Evolutionary conservation across 2,329 filamentous ascomycete species (phyloP), one percentile per base, ranked within the genome.

Genomic region (Alternaria rosae): DNA sequence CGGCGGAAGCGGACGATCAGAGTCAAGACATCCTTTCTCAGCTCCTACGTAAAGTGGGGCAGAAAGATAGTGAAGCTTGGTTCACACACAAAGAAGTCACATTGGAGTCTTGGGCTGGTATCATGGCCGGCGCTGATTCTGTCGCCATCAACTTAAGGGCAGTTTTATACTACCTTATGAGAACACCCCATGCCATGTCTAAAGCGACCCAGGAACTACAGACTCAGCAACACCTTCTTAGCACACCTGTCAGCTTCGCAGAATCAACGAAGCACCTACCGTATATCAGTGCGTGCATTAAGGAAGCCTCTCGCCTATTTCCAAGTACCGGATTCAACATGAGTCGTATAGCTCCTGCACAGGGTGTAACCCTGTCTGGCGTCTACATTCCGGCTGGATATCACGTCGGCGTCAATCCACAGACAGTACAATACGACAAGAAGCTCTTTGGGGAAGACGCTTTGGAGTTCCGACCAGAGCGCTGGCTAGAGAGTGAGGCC

Each of bases 101-200:
- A 15, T 44, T 75, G 12, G 75, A 78, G 53, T 60, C 70, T 7
- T 76, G 67, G 59, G 64, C 64, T 30, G 72, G 65, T 8, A 70
- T 78, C 67, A 69, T 78, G 54, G 79, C 76, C 1, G 78, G 78
- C 23, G 66, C 72, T 11, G 79, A 80, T 23, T 81, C 78, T 3
- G 80, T 76, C 0, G 75, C 77, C 5, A 70, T 77, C 11, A 65
- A 71, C 9, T 61, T 81, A 2, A 35, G 23, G 25, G 15, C 42
- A n/a, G 12, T 21, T 23, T 44, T 44, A 44, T 44, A 44, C 20
- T 23, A 44, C 12, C 42, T 44, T 23, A 44, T 44, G 1, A 21
- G 42, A 6, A 25, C 42, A 1, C 42, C 42, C 21, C 13, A 23
- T 2, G 42, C 42, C 7, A 23, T 23, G 20, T 15, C 20, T 15